Base-by-base conservation (phyloP, 2,329 filamentous ascomycete species). In the Colletotrichum tofieldiae region DNA sequence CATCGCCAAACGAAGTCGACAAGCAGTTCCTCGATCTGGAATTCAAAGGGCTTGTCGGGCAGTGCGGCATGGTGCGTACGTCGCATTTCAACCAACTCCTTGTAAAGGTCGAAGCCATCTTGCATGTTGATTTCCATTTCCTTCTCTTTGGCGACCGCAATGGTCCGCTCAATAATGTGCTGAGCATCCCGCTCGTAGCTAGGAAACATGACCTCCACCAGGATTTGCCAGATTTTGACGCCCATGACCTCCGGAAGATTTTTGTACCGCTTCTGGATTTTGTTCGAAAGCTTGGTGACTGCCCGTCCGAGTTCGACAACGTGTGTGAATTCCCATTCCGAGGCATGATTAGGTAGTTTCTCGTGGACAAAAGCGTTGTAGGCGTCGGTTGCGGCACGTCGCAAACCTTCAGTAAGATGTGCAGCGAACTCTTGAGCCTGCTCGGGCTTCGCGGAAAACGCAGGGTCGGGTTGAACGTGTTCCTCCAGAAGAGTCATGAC, bases 1-100 rank as follows among this genome's bases (percentile, higher is more conserved):
- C 95, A 99, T 71, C 94, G 91, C 95, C 95, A 98, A 7, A 98
- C 96, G 81, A 98, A 99, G 45, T 94, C 93, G 73, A 95, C 93
- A 23, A 99, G 87, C 20, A 97, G 85, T 52, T 92, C 90, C 82
- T 99, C 96, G 54, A 99, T 89, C 75, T 95, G 91, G 80, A 98
- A 98, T 5, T 92, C 92, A 80, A 98, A 99, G 1, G 91, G 89
- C 72, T 90, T 86, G 75, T 87, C 87, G 0, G 94, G 94, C 23
- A 98, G 87, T 29, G 91, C 92, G 74, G 93, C 89, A 9, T 89
- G 87, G 80, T 98, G 95, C 35, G 97, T 94, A 43, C 89, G 88
- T 39, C 96, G 92, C 73, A 98, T 94, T 75, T 93, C 93, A 26
- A 96, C 92, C 68, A 99, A 86, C 78, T 97, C 94, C 77, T 91